Conservation (phyloP, 352 stramenopile genomes). For the Globisporangium nagaii region DNA sequence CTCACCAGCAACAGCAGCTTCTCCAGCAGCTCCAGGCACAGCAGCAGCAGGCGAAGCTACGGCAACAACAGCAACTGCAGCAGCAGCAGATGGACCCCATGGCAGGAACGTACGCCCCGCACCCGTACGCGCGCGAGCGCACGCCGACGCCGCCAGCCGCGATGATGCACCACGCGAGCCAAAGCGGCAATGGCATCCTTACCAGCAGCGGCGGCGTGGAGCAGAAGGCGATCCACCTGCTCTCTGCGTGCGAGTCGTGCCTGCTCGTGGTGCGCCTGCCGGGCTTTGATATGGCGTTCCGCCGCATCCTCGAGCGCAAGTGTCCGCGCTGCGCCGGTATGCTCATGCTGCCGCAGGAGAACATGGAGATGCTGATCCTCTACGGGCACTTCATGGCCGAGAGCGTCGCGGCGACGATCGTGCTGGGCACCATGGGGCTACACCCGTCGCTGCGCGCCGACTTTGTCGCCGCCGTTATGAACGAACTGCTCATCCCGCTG, state of each 20-base stretch:
- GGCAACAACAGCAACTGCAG: conserved; percentile 4
- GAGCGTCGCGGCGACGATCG: conserved; percentile 50
- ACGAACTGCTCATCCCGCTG: conserved; percentile 70
- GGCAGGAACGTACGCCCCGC: conserved; percentile 6
- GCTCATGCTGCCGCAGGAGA: conserved; percentile 65
- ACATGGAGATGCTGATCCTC: conserved; percentile 87
- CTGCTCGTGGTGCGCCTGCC: conserved; percentile 61
- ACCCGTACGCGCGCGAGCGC: conserved; percentile 11
- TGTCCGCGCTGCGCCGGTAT: conserved; percentile 55
- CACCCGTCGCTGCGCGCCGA: conserved; percentile 71
- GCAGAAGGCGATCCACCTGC: conserved; percentile 51
- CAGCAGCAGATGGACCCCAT: conserved; percentile 12
- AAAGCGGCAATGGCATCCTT: neutral
- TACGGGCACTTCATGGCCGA: conserved; percentile 81
- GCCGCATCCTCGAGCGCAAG: conserved; percentile 73
- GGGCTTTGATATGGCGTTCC: conserved; percentile 78
- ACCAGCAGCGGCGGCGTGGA: conserved; percentile 3
- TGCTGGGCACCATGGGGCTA: conserved; percentile 61
- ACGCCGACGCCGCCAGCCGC: conserved; percentile 12
- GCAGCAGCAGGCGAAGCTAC: conserved; percentile 4
- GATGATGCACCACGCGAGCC: conserved; percentile 7
- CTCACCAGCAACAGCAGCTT: conserved; percentile 15
- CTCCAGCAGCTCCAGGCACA: conserved; percentile 8
- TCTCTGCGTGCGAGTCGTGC: conserved; percentile 71
- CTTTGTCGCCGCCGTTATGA: conserved; percentile 81